A percentile compares a stretch with the other conserved stretches of the same genome.
Evolutionary conservation across 2,329 filamentous ascomycete genomes (phyloP).

Genomic region (Exutisphaerella laricina): DNA sequence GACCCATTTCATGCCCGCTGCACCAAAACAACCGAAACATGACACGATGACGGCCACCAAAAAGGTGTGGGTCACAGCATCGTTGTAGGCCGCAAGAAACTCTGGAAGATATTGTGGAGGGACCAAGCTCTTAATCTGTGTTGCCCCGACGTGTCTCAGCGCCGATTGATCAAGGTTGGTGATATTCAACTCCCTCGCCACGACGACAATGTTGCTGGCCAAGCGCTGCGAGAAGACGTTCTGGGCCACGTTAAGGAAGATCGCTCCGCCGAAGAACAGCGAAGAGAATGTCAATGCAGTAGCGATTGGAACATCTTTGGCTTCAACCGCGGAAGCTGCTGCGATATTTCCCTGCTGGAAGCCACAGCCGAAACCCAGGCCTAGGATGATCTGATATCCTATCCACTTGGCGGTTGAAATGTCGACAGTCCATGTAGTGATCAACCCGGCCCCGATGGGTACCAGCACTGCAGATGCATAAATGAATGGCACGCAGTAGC

Average conservation of each 20-base stretch:
- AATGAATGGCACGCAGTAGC: not conserved
- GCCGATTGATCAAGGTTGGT: constrained; percentile 32
- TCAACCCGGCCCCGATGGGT: constrained; percentile 23
- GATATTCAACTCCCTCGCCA: constrained; percentile 37
- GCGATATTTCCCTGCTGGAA: constrained; percentile 48
- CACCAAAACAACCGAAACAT: too few species aligned
- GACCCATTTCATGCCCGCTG: too few species aligned
- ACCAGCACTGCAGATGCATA: not conserved
- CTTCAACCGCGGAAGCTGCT: constrained; percentile 32
- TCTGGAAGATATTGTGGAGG: constrained; percentile 32
- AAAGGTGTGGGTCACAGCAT: constrained; percentile 42
- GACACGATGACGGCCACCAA: constrained; percentile 47
- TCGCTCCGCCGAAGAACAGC: constrained; percentile 59
- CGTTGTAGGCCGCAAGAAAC: constrained; percentile 43
- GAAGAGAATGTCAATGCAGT: constrained; percentile 47
- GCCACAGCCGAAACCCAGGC: constrained; percentile 43
- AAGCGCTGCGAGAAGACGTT: constrained; percentile 63
- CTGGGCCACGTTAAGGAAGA: constrained; percentile 61
- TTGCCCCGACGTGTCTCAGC: constrained; percentile 40
- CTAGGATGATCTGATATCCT: constrained; percentile 49
- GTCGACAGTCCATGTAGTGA: constrained; percentile 34
- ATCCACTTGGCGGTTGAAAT: constrained; percentile 46
- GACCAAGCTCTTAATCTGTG: constrained; percentile 37
- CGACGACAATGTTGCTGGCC: constrained; percentile 46
- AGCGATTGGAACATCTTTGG: constrained; percentile 35